A percentile compares a stretch with the other conserved stretches of the same genome.
Conservation (phyloP, 2,329 filamentous ascomycete species). For the Curvularia sp. region DNA sequence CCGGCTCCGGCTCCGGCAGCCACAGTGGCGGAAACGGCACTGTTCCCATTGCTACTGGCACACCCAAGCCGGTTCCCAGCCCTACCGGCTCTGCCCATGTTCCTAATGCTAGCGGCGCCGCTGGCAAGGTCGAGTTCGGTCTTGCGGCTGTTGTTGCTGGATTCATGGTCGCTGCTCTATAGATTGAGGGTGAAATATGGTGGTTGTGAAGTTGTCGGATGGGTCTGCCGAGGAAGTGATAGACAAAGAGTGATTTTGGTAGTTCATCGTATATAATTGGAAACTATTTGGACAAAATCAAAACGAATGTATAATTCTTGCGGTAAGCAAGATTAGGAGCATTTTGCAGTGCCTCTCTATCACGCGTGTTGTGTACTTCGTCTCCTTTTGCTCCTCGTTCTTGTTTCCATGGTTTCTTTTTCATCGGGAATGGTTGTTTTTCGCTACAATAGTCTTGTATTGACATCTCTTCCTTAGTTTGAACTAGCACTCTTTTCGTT, state of each 20-base stretch:
- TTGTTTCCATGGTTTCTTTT: not conserved
- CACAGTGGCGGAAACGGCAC: constrained; percentile 14
- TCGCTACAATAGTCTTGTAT: no score
- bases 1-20: not conserved
- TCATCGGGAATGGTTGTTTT: no score
- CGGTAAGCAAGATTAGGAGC: not conserved
- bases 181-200: constrained; percentile 6
- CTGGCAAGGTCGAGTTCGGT: constrained; percentile 36
- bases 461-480: no score
- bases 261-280: not conserved
- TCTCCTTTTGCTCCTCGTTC: not conserved
- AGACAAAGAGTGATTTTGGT: not conserved
- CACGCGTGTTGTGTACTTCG: not conserved
- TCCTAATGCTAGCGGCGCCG: constrained; percentile 29
- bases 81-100: constrained; percentile 16
- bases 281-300: not conserved
- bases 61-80: constrained; percentile 12
- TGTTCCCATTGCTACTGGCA: constrained; percentile 15
- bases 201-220: not conserved
- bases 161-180: constrained; percentile 37
- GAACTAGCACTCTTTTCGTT: no score
- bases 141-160: constrained; percentile 35
- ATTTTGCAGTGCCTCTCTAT: not conserved
- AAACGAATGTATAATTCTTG: not conserved
- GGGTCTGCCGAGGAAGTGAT: not conserved